phyloP scores from a whole-genome alignment of 495 filamentous ascomycete genomes.

The Daldinia grandis region DNA sequence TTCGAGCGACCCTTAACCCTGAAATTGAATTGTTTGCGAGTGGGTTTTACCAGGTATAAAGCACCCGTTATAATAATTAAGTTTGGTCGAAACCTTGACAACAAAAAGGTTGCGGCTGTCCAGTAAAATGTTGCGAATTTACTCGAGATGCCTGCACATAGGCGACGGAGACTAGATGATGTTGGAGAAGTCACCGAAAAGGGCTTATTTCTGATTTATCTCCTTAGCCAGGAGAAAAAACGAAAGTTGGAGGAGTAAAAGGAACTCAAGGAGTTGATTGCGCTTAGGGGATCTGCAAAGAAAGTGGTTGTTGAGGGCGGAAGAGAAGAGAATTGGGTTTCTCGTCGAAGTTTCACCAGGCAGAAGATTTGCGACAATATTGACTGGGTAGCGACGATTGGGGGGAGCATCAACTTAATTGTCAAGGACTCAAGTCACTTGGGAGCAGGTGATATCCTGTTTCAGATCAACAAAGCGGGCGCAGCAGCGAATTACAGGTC shows the following conservation, averaged over 20 bases:
- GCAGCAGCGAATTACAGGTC: conserved; percentile 34
- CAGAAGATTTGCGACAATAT: conserved; percentile 22
- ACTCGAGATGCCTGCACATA: conserved; percentile 8
- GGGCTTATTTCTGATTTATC: background rate
- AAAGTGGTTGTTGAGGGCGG: conserved; percentile 6
- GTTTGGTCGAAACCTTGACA: conserved; percentile 3
- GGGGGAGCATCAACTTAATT: conserved; percentile 7
- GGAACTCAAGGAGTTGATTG: conserved; percentile 1
- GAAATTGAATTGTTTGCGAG: conserved; percentile 21
- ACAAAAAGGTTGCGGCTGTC: conserved; percentile 14
- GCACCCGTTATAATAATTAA: conserved; percentile 12
- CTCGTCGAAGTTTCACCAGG: conserved; percentile 21
- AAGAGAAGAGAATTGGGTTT: conserved; percentile 3
- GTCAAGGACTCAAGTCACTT: conserved; percentile 13
- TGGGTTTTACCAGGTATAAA: conserved; percentile 22
- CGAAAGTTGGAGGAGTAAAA: conserved; percentile 1
- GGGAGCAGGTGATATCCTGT: conserved; percentile 38
- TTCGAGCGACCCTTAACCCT: conserved; percentile 28
- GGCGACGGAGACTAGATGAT: conserved; percentile 1
- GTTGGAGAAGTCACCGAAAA: background rate
- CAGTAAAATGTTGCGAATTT: conserved; percentile 17
- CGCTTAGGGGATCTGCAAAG: conserved; percentile 12
- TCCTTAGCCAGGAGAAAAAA: background rate
- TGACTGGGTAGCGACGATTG: conserved; percentile 14
- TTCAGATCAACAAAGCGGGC: conserved; percentile 41